Conservation (phyloP, 768 basidiomycete species). For the Amanita subjunquillea region DNA sequence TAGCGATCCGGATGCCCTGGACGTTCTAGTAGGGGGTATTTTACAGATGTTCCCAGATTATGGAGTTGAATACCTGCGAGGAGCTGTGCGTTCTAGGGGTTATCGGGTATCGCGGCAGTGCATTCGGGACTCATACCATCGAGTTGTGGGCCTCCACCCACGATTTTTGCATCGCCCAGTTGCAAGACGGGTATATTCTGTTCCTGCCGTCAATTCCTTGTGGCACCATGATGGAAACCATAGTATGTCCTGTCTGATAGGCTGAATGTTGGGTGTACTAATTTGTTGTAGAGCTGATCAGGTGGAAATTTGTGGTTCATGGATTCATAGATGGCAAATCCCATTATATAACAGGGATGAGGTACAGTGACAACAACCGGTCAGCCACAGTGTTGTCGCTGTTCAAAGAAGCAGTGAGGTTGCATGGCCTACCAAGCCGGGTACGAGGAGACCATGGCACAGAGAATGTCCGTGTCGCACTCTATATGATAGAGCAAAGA, state of each 20-base stretch:
- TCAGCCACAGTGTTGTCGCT: conserved; percentile 15
- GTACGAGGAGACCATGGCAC: conserved; percentile 15
- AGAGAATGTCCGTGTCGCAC: conserved; percentile 16
- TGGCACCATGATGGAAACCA: conserved; percentile 30
- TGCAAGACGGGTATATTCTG: conserved; percentile 13
- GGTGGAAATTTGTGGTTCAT: conserved; percentile 12
- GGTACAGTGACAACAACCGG: conserved; percentile 13
- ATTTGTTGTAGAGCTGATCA: background rate
- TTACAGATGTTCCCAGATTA: background rate
- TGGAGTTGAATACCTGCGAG: background rate
- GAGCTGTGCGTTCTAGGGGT: background rate
- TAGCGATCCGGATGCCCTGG: background rate
- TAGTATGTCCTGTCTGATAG: conserved; percentile 11
- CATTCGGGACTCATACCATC: background rate
- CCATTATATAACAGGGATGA: background rate
- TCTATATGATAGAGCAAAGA: conserved; percentile 15
- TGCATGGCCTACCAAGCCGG: conserved; percentile 10
- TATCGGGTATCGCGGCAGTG: background rate
- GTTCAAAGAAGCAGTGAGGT: background rate
- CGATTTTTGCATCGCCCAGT: conserved; percentile 3
- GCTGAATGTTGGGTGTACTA: background rate
- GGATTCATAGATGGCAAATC: conserved; percentile 22
- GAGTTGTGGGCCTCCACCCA: background rate
- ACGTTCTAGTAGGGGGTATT: background rate
- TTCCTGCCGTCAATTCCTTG: conserved; percentile 20